phyloP scores from a whole-genome alignment of 2,329 filamentous ascomycete species.

The Ploettnerulaceae sp. region DNA sequence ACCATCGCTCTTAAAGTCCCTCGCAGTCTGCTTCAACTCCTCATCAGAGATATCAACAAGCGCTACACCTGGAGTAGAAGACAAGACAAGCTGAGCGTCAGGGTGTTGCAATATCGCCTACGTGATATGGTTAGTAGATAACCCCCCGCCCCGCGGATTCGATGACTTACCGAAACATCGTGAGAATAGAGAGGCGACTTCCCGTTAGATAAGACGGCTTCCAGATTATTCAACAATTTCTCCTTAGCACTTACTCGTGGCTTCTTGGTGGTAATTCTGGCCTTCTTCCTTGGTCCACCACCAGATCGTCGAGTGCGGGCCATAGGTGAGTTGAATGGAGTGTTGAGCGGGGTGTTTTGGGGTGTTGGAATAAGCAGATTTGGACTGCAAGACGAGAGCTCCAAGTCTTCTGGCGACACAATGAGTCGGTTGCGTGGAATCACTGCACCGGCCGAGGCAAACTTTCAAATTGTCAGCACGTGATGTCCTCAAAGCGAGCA shows the following conservation, averaged over 20 bases:
- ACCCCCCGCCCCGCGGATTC: too few species aligned
- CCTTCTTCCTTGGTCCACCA: conserved; percentile 5
- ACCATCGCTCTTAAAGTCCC: too few species aligned
- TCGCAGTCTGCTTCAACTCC: too few species aligned
- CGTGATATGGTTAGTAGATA: too few species aligned
- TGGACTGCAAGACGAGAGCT: neutral
- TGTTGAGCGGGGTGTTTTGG: neutral
- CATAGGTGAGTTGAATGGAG: conserved; percentile 1
- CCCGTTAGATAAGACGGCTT: neutral
- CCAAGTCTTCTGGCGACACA: neutral
- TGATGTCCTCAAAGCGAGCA: too few species aligned
- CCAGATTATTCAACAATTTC: conserved; percentile 1
- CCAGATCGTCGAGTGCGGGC: neutral
- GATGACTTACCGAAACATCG: neutral
- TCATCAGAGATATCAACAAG: neutral
- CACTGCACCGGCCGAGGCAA: too few species aligned
- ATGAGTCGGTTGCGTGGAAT: too few species aligned
- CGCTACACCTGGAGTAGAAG: neutral
- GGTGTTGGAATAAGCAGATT: neutral
- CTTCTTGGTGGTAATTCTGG: neutral
- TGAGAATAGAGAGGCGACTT: conserved; percentile 3
- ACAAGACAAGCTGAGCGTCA: neutral
- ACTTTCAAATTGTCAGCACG: neutral
- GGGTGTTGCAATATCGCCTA: conserved; percentile 3
- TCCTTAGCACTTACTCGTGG: conserved; percentile 3